Evolutionary conservation across 441 rosid genomes (phyloP).

Genomic region (Arabidopsis hybrid): DNA sequence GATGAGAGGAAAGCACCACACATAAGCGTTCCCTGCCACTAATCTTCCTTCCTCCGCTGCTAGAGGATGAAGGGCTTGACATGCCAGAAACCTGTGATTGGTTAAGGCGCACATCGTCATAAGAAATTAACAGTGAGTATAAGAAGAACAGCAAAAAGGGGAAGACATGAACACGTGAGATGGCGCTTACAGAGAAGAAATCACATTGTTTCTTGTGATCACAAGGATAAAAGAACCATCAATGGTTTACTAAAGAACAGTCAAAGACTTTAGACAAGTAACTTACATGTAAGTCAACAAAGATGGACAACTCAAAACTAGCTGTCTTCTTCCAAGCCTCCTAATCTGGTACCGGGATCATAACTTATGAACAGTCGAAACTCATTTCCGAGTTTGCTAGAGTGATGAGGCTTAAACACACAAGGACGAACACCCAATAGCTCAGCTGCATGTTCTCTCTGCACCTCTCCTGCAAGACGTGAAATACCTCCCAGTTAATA

Average conservation of each 20-base stretch:
- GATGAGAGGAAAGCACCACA: not conserved
- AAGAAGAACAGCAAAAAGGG: not conserved
- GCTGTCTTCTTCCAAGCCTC: constrained; percentile 77
- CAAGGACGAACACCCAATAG: constrained; percentile 77
- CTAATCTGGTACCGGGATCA: constrained; percentile 74
- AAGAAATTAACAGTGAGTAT: not conserved
- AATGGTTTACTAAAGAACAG: constrained; percentile 5
- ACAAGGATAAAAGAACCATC: not conserved
- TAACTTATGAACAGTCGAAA: constrained; percentile 83
- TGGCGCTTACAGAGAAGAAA: not conserved
- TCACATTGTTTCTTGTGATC: not conserved
- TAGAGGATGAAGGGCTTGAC: not conserved
- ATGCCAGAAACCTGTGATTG: constrained; percentile 15
- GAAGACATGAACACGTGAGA: not conserved
- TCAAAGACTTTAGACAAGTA: constrained; percentile 2
- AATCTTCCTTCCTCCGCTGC: not conserved
- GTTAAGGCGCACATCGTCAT: constrained; percentile 13
- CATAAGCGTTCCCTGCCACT: not conserved
- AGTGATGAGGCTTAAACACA: constrained; percentile 79
- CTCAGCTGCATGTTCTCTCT: constrained; percentile 75
- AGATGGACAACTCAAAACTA: constrained; percentile 30
- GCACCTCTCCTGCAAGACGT: constrained; percentile 75
- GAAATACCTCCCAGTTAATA: not conserved
- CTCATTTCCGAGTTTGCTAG: constrained; percentile 90
- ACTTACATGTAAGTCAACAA: constrained; percentile 14